phyloP scores from a whole-genome alignment of 2,329 filamentous ascomycete genomes.

The Botryosphaeria dothidea region DNA sequence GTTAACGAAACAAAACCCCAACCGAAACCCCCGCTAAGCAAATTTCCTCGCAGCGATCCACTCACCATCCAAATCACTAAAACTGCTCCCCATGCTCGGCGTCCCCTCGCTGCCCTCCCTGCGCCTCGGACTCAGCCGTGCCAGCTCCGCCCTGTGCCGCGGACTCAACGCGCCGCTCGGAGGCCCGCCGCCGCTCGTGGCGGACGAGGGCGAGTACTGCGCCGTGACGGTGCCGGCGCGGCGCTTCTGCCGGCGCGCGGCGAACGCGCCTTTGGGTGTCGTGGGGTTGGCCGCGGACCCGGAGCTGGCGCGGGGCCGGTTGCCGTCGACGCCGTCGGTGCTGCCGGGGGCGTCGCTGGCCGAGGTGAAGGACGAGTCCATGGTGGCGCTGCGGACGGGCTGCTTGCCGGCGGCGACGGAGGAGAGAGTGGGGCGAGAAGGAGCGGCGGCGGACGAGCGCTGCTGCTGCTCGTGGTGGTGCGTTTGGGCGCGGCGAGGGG shows the following conservation, averaged over 20 bases:
- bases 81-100: conserved; percentile 81
- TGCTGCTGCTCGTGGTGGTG: not conserved
- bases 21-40: not conserved
- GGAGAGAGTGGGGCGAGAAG: not conserved
- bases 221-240: conserved; percentile 5
- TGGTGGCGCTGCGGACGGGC: conserved; percentile 1
- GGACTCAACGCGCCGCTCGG: conserved; percentile 45
- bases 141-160: conserved; percentile 59
- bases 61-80: conserved; percentile 77
- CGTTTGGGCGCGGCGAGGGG: not conserved
- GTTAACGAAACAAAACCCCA: not conserved
- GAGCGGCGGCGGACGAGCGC: not conserved
- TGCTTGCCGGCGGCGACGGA: conserved; percentile 17
- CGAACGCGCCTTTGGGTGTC: not conserved
- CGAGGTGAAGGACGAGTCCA: conserved; percentile 15
- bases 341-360: conserved; percentile 10
- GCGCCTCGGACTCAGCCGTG: conserved; percentile 53
- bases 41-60: not conserved
- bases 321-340: conserved; percentile 7
- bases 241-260: conserved; percentile 3
- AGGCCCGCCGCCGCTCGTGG: too few species aligned
- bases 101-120: conserved; percentile 69
- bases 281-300: not conserved
- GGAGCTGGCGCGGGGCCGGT: not conserved
- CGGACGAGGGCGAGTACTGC: not conserved